phyloP scores from a whole-genome alignment of 352 stramenopile genomes.

The Phytophthora cactorum region DNA sequence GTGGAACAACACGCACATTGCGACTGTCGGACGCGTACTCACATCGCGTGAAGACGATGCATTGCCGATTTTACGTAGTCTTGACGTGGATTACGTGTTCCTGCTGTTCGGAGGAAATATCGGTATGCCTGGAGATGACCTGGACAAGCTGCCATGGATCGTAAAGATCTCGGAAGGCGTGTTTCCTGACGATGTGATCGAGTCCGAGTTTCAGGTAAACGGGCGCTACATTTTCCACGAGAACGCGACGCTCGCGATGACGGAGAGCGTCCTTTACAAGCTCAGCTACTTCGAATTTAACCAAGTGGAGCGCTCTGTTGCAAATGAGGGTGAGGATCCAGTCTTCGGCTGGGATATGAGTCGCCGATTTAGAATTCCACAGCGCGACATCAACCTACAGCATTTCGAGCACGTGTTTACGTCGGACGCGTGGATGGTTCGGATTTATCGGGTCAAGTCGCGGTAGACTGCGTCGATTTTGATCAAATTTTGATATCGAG shows the following conservation, averaged over 20 bases:
- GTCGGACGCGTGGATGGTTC: slow-evolving; percentile 92
- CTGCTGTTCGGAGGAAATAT: slow-evolving; percentile 76
- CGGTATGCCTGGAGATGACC: slow-evolving; percentile 84
- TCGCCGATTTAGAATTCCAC: slow-evolving; percentile 60
- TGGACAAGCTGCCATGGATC: slow-evolving; percentile 95
- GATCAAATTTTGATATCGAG: neutral
- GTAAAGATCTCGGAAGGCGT: slow-evolving; percentile 91
- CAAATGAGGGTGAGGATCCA: slow-evolving; percentile 24
- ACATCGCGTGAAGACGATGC: slow-evolving; percentile 72
- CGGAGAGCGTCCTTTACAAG: slow-evolving; percentile 93
- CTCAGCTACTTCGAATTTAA: slow-evolving; percentile 89
- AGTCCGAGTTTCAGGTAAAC: slow-evolving; percentile 85
- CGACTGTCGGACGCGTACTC: slow-evolving; percentile 90
- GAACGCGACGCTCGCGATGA: slow-evolving; percentile 79
- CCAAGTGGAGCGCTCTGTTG: slow-evolving; percentile 36
- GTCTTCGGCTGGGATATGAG: slow-evolving; percentile 76
- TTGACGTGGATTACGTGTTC: slow-evolving; percentile 85
- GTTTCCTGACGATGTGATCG: slow-evolving; percentile 82
- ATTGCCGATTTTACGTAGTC: slow-evolving; percentile 71
- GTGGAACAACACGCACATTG: slow-evolving; percentile 98
- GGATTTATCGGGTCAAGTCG: slow-evolving; percentile 86
- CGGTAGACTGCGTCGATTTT: slow-evolving; percentile 35
- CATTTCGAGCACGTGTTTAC: slow-evolving; percentile 94
- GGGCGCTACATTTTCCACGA: slow-evolving; percentile 74
- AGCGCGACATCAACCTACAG: slow-evolving; percentile 71